These are phyloP conservation scores for Borovskyia barvae DNA, from an alignment of 208 protist species.

Conservation along the genomic window DNA sequence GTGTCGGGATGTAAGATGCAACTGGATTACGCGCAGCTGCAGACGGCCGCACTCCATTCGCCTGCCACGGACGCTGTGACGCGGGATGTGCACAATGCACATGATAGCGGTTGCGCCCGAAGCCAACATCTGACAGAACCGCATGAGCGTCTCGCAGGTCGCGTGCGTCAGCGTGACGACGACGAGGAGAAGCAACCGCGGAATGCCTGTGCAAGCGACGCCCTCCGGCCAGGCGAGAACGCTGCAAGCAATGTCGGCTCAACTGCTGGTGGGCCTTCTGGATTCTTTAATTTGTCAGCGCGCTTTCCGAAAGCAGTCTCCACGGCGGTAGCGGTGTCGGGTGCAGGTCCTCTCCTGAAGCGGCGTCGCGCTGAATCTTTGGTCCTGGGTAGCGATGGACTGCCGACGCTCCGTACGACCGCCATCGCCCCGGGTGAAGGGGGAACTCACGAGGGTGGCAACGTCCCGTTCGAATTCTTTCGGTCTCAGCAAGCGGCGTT, in stretches of 20 bases:
- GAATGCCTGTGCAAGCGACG: neutral
- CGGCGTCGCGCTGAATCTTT: constrained; percentile 44
- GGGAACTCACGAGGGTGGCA: neutral
- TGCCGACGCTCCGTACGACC: constrained; percentile 38
- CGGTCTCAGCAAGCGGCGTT: constrained; percentile 64
- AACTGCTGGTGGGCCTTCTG: no score
- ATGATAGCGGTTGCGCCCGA: neutral
- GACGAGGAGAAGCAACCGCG: constrained; percentile 23
- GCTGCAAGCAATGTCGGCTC: no score
- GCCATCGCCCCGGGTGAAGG: constrained; percentile 22
- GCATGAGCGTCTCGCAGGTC: constrained; percentile 41
- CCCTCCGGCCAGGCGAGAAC: neutral
- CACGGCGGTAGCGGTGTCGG: constrained; percentile 11
- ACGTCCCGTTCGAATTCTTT: constrained; percentile 64
- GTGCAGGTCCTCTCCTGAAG: constrained; percentile 21
- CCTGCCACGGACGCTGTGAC: no score
- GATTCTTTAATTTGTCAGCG: constrained; percentile 51
- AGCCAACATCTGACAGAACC: neutral
- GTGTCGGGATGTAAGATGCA: constrained; percentile 39
- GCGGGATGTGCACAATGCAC: neutral
- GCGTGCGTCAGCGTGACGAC: constrained; percentile 59
- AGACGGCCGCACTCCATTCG: neutral
- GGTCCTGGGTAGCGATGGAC: constrained; percentile 34
- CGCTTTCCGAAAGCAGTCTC: constrained; percentile 27
- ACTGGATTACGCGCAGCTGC: constrained; percentile 27